Evolutionary conservation across 2,329 filamentous ascomycete species (phyloP).

Genomic region (Xylariaceae sp.): DNA sequence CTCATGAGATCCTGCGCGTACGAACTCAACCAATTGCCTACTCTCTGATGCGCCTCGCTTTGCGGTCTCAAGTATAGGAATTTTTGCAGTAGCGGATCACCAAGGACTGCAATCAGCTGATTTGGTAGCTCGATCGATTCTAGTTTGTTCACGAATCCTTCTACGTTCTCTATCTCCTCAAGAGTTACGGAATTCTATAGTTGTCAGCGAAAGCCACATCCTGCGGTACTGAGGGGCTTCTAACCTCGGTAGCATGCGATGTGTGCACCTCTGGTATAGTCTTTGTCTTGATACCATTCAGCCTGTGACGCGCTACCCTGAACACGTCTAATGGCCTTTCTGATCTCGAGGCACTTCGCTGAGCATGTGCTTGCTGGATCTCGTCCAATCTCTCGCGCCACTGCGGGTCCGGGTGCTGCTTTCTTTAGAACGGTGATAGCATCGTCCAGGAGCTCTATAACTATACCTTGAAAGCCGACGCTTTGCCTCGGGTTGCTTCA

Average conservation of each 20-base stretch:
- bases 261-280: constrained; percentile 69
- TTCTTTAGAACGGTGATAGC: constrained; percentile 19
- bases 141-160: constrained; percentile 65
- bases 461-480: constrained; percentile 60
- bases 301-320: constrained; percentile 54
- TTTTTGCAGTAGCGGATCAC: constrained; percentile 75
- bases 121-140: constrained; percentile 79
- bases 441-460: constrained; percentile 3
- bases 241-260: constrained; percentile 64
- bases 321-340: constrained; percentile 50
- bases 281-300: constrained; percentile 41
- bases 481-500: constrained; percentile 56
- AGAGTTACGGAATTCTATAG: constrained; percentile 58
- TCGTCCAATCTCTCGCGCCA: constrained; percentile 67
- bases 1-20: constrained; percentile 52
- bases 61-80: constrained; percentile 62
- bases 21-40: constrained; percentile 55
- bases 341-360: constrained; percentile 40
- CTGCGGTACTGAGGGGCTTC: constrained; percentile 11
- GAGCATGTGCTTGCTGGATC: constrained; percentile 57
- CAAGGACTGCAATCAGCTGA: constrained; percentile 72
- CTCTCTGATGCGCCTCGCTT: constrained; percentile 44
- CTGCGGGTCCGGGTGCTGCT: constrained; percentile 67
- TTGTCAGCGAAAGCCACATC: constrained; percentile 24
- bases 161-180: constrained; percentile 72